Conservation (phyloP, 106 monocot species). For the Apostasia ramifera region DNA sequence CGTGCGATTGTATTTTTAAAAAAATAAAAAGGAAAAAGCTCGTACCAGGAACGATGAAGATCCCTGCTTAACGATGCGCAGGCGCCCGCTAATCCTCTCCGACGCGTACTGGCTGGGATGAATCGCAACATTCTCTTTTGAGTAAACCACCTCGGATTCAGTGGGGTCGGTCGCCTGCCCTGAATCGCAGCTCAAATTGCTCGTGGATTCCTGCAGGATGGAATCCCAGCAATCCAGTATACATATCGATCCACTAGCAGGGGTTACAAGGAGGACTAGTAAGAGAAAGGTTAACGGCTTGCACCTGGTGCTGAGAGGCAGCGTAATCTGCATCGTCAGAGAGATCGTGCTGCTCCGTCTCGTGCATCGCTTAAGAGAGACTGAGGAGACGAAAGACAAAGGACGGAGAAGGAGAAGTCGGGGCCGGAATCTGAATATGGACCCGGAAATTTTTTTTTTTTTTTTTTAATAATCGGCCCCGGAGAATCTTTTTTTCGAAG, state of each 20-base stretch:
- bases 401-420: not conserved
- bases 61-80: conserved; percentile 49
- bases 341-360: conserved; percentile 56
- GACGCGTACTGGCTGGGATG: conserved; percentile 65
- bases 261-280: not conserved
- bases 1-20: not conserved
- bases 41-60: conserved; percentile 44
- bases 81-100: conserved; percentile 62
- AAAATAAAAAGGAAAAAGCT: not conserved
- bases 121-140: conserved; percentile 71
- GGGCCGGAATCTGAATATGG: not conserved
- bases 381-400: not conserved
- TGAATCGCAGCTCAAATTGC: conserved; percentile 30
- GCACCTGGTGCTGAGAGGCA: conserved; percentile 53
- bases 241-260: not conserved
- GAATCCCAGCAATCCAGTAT: not conserved
- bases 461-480: too few relatives aligned
- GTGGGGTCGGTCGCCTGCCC: conserved; percentile 9
- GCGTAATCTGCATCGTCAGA: conserved; percentile 80
- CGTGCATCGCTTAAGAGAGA: conserved; percentile 18
- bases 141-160: conserved; percentile 15
- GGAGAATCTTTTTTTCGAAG: too few relatives aligned
- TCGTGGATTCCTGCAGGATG: conserved; percentile 14
- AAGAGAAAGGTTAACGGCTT: not conserved
- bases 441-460: too few relatives aligned